Evolutionary conservation across 2,329 filamentous ascomycete species (phyloP), one percentile per base, ranked within the genome.

Genomic region (Botrytis paeoniae): DNA sequence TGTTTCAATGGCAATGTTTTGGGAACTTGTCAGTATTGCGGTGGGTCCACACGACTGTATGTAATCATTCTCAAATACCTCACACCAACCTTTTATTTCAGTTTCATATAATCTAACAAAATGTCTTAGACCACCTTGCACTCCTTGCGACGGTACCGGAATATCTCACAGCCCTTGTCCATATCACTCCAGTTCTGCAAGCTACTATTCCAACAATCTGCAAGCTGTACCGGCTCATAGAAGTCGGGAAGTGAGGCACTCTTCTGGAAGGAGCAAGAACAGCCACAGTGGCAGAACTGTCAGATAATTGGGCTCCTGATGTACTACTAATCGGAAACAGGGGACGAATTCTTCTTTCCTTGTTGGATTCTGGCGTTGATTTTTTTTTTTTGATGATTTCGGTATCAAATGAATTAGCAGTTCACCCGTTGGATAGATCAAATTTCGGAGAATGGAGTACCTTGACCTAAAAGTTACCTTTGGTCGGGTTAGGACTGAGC

Each of bases 281-380:
- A 25, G 48, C 10, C 20, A 39, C 4, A 20, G 65, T 22, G 35
- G n/a, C 35, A 57, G 45, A 41, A 4, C 45, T 32, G 8, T 32
- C 51, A 43, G 12, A 32, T 69, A 29, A 32, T 8, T 41, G 18
- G 1, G 29, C 48, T 57, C n/a, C 12, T 69, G 35, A 32, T 41
- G 10, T 57, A 14, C 18, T 32, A 20, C 25, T 37, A 57, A 18
- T 39, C 37, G n/a, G 48, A 41, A 18, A 9, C 22, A 22, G 45
- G 18, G 16, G 65, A 16, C n/a, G 16, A 29, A 32, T 69, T 35
- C 41, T 69, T 35, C 41, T 32, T 12, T 41, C n/a, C n/a, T 69
- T 57, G 3, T 32, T 35, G 8, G 48, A 25, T 69, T 68, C 57
- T 69, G 65, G 48, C 65, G 65, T 69, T 68, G 25, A 57, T 41